phyloP scores from a whole-genome alignment of 495 filamentous ascomycete species.

The Aspergillus avenaceus region DNA sequence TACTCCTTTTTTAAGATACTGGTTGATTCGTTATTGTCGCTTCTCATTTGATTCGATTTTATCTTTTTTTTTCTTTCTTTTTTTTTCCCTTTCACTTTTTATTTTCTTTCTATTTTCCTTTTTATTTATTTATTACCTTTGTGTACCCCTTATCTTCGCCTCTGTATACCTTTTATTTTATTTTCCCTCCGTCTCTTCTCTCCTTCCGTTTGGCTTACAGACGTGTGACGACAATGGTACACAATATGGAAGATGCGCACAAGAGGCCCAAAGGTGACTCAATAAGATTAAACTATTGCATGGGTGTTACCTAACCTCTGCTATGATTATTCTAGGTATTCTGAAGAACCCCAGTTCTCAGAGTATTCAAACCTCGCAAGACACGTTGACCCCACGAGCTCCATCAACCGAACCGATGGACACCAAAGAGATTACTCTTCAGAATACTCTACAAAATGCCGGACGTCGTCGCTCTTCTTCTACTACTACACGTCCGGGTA shows the following conservation, averaged over 20 bases:
- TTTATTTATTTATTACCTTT: neutral
- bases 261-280: constrained; percentile 75
- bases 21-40: too few species aligned
- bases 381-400: constrained; percentile 25
- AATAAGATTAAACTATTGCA: neutral
- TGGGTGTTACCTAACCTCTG: constrained; percentile 3
- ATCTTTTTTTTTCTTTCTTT: constrained; percentile 1
- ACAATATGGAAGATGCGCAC: constrained; percentile 34
- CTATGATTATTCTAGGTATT: constrained; percentile 58
- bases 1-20: neutral
- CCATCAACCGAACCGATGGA: constrained; percentile 28
- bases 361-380: constrained; percentile 27
- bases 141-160: neutral
- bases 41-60: neutral
- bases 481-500: constrained; percentile 50
- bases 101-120: neutral
- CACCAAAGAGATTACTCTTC: constrained; percentile 81
- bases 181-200: neutral
- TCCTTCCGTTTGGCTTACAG: neutral
- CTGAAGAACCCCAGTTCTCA: constrained; percentile 77
- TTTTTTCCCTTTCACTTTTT: neutral
- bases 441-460: constrained; percentile 92
- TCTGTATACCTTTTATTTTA: neutral
- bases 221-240: constrained; percentile 20
- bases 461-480: constrained; percentile 85